phyloP scores from a whole-genome alignment of 306 rosid genomes.

The Acacia crassicarpa region DNA sequence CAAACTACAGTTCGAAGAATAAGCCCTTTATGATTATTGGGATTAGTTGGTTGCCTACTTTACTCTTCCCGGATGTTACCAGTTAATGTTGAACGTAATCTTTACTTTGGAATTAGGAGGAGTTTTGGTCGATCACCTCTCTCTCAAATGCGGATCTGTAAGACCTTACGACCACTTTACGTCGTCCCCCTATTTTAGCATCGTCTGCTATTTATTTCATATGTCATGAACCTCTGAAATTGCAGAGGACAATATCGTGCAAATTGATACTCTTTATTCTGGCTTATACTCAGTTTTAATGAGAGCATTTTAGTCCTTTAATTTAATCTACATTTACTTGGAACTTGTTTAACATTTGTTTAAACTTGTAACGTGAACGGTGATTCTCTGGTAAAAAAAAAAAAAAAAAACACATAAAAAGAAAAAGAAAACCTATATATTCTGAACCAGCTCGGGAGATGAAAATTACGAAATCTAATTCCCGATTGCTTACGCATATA shows the following conservation, averaged over 20 bases:
- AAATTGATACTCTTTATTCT: background rate
- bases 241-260: background rate
- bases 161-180: too few relatives aligned
- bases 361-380: background rate
- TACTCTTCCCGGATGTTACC: background rate
- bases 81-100: too few relatives aligned
- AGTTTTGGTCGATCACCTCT: background rate
- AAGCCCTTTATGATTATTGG: background rate
- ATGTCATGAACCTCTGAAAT: background rate
- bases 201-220: background rate
- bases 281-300: background rate
- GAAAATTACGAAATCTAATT: background rate
- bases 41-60: background rate
- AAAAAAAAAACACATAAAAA: too few relatives aligned
- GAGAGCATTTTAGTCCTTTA: background rate
- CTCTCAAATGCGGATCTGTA: too few relatives aligned
- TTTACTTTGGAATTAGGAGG: background rate
- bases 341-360: background rate
- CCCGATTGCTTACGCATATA: background rate
- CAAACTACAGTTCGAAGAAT: background rate
- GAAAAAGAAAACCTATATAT: background rate
- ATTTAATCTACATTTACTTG: background rate
- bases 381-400: background rate
- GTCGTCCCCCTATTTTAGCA: background rate
- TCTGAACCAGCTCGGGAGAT: background rate